These are phyloP conservation scores for Neofusicoccum sp. DNA, from an alignment of 2,329 filamentous ascomycete genomes.

Conservation along the genomic window DNA sequence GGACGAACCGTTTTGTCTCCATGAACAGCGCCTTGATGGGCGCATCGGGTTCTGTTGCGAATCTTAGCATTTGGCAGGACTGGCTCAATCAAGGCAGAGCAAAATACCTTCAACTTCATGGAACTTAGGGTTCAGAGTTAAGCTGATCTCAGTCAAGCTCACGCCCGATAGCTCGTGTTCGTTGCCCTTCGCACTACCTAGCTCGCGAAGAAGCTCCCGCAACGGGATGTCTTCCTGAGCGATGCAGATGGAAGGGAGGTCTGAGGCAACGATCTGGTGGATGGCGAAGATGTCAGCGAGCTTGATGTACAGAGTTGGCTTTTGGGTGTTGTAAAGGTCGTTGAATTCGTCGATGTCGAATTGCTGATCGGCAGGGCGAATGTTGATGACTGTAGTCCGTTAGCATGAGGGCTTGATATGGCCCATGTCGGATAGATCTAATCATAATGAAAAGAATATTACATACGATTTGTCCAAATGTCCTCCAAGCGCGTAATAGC, in stretches of 20 bases:
- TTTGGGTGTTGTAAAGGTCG: slow-evolving; percentile 93
- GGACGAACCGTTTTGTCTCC: slow-evolving; percentile 94
- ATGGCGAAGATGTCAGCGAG: slow-evolving; percentile 97
- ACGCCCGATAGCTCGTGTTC: slow-evolving; percentile 90
- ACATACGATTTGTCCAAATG: slow-evolving; percentile 68
- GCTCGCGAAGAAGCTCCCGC: slow-evolving; percentile 87
- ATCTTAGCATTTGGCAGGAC: slow-evolving; percentile 29
- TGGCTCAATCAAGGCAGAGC: not conserved
- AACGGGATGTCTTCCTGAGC: slow-evolving; percentile 77
- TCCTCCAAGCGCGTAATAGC: slow-evolving; percentile 78
- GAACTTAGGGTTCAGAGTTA: slow-evolving; percentile 86
- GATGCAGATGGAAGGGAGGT: slow-evolving; percentile 77
- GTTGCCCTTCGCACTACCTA: slow-evolving; percentile 95
- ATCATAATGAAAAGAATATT: too few species aligned
- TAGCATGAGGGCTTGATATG: too few species aligned
- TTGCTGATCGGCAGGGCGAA: slow-evolving; percentile 83
- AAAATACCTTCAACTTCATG: slow-evolving; percentile 73
- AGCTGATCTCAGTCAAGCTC: slow-evolving; percentile 83
- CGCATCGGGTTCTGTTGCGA: slow-evolving; percentile 78
- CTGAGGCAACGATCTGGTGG: slow-evolving; percentile 81
- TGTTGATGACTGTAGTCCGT: slow-evolving; percentile 67
- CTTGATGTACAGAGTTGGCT: slow-evolving; percentile 98
- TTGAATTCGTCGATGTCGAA: slow-evolving; percentile 99
- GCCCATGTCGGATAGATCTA: too few species aligned
- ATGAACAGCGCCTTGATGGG: slow-evolving; percentile 92